Percentiles rank a stretch among this genome's conserved stretches.
Evolutionary conservation across 2,329 filamentous ascomycete species (phyloP).

Genomic region (Ilyonectria destructans): DNA sequence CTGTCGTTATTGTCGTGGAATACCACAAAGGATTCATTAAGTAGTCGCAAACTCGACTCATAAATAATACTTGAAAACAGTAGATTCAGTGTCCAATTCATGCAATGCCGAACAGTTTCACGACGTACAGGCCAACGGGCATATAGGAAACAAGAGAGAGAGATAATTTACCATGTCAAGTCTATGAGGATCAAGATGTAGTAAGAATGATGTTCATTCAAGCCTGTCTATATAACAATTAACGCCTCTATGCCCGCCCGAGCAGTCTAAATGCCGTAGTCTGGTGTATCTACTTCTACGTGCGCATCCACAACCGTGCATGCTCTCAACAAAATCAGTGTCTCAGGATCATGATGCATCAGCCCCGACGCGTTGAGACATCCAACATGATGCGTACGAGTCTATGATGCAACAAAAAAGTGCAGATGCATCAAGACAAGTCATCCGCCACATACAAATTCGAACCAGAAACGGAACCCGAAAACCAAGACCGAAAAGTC

Average conservation of each 20-base stretch:
- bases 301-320: constrained; percentile 1
- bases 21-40: constrained; percentile 8
- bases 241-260: constrained; percentile 40
- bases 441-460: constrained; percentile 13
- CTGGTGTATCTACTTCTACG: constrained; percentile 22
- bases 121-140: too few relatives aligned
- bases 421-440: constrained; percentile 16
- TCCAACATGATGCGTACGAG: constrained; percentile 4
- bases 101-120: too few relatives aligned
- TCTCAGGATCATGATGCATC: constrained; percentile 7
- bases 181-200: neutral
- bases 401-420: constrained; percentile 7
- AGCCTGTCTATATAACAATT: constrained; percentile 20
- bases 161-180: too few relatives aligned
- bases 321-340: constrained; percentile 2
- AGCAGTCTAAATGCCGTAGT: constrained; percentile 10
- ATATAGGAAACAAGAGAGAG: neutral
- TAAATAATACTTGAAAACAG: neutral
- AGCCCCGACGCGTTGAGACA: neutral
- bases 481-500: constrained; percentile 12
- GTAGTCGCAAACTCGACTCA: neutral
- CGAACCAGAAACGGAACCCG: constrained; percentile 18
- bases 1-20: neutral
- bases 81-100: neutral
- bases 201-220: constrained; percentile 14